Conservation (phyloP, 768 basidiomycete species). For the Kwoniella europaea region DNA sequence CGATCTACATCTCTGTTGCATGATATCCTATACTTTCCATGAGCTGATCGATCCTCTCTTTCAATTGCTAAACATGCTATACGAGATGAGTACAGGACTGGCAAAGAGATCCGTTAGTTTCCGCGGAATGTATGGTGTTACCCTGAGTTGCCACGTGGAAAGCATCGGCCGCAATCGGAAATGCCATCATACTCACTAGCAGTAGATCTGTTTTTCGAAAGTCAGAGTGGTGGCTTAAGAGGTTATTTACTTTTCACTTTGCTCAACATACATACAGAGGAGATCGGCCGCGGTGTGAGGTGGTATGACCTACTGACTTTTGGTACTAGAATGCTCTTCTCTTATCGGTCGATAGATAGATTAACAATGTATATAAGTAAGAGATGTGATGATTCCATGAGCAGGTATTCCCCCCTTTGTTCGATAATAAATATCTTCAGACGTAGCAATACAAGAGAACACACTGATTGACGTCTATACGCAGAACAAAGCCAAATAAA, state of each 20-base stretch:
- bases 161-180: slow-evolving; percentile 12
- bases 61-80: neutral
- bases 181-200: neutral
- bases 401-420: neutral
- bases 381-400: neutral
- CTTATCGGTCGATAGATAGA: neutral
- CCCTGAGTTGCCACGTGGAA: slow-evolving; percentile 8
- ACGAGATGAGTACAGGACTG: neutral
- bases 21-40: no score
- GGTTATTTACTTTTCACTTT: neutral
- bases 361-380: slow-evolving; percentile 5
- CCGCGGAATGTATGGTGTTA: slow-evolving; percentile 5
- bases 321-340: neutral
- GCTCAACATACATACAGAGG: neutral
- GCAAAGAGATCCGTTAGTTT: neutral
- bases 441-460: neutral
- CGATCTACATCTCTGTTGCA: no score
- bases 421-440: neutral
- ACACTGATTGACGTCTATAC: neutral
- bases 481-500: neutral
- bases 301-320: neutral
- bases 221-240: neutral
- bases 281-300: neutral
- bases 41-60: neutral
- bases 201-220: neutral